Percentiles rank a stretch among this genome's conserved stretches.
Evolutionary conservation across 306 rosid genomes (phyloP).

Genomic region (Adenanthera pavonina): DNA sequence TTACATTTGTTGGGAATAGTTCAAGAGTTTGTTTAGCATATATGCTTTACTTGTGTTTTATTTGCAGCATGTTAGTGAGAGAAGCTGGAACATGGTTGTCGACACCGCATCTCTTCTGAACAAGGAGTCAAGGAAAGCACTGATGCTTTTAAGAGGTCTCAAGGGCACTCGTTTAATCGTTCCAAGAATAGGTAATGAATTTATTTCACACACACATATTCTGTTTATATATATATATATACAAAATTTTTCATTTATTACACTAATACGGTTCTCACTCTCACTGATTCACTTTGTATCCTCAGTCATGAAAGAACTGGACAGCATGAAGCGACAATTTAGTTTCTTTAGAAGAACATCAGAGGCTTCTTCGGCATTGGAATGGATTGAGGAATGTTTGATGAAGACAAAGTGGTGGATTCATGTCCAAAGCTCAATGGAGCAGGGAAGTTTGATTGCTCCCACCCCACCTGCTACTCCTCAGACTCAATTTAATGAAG

Average conservation of each 20-base stretch:
- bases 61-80: conserved; percentile 54
- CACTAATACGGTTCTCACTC: conserved; percentile 12
- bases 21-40: conserved; percentile 31
- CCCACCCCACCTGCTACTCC: conserved; percentile 70
- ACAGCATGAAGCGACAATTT: conserved; percentile 52
- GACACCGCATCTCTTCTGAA: conserved; percentile 75
- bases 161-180: conserved; percentile 72
- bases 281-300: conserved; percentile 13
- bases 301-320: conserved; percentile 74
- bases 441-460: conserved; percentile 58
- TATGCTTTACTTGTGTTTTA: conserved; percentile 28
- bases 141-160: conserved; percentile 85
- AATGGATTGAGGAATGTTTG: conserved; percentile 83
- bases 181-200: conserved; percentile 73
- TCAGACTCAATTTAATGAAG: conserved; percentile 44
- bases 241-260: neutral
- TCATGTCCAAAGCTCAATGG: conserved; percentile 72
- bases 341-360: conserved; percentile 64
- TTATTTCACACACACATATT: neutral
- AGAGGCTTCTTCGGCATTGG: conserved; percentile 67
- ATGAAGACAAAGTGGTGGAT: conserved; percentile 75
- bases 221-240: neutral
- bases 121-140: conserved; percentile 81
- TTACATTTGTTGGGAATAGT: conserved; percentile 27
- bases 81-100: conserved; percentile 76